Percentiles rank a stretch among this genome's conserved stretches.
Evolutionary conservation across 1,139 yeast species (phyloP).

Genomic region (Yamadazyma jaroonii): DNA sequence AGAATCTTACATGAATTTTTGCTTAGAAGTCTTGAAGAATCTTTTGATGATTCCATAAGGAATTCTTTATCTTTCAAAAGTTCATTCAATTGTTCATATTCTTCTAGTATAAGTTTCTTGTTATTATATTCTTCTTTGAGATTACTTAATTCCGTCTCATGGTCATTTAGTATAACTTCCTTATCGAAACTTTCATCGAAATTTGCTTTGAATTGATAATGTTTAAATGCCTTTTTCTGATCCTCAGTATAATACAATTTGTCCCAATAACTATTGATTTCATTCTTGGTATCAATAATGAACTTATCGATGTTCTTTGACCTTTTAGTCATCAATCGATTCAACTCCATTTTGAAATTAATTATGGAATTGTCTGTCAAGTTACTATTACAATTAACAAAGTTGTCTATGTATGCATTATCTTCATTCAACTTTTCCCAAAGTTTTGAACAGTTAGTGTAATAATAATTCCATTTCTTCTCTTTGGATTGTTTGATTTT

Average conservation of each 20-base stretch:
- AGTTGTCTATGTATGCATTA: constrained; percentile 32
- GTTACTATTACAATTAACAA: constrained; percentile 33
- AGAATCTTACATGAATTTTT: constrained; percentile 78
- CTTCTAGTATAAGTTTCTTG: constrained; percentile 53
- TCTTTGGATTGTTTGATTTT: constrained; percentile 31
- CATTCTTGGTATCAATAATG: constrained; percentile 57
- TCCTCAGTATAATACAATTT: constrained; percentile 53
- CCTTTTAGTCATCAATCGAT: constrained; percentile 57
- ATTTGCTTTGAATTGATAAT: constrained; percentile 25
- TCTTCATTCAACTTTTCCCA: constrained; percentile 51
- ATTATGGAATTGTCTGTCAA: constrained; percentile 36
- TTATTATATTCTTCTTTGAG: constrained; percentile 51
- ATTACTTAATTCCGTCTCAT: constrained; percentile 58
- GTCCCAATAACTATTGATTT: constrained; percentile 63
- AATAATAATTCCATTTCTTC: constrained; percentile 30
- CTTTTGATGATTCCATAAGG: constrained; percentile 68
- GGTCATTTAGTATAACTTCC: constrained; percentile 55
- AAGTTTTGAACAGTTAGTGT: constrained; percentile 37
- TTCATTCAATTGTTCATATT: constrained; percentile 53
- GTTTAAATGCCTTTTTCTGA: constrained; percentile 38
- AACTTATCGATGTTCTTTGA: constrained; percentile 65
- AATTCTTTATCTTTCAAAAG: constrained; percentile 60
- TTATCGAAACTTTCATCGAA: constrained; percentile 38
- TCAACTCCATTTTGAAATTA: constrained; percentile 52
- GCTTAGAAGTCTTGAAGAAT: constrained; percentile 74